Percentiles rank a stretch among this genome's conserved stretches.
phyloP scores from a whole-genome alignment of 75 land plant genomes.

The Sequoia sempervirens region DNA sequence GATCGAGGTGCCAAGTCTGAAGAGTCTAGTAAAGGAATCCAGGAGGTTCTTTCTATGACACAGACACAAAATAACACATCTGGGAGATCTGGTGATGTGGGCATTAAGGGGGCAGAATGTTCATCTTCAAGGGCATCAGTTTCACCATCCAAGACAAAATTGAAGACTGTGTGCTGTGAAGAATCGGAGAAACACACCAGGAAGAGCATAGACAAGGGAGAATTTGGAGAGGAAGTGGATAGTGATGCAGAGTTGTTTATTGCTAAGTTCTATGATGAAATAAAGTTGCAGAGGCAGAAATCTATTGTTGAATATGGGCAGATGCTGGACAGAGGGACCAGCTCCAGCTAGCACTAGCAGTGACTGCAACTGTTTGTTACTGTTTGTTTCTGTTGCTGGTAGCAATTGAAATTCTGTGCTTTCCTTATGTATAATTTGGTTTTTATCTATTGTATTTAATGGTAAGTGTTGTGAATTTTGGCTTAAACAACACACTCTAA shows the following conservation, averaged over 20 bases:
- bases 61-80: not conserved
- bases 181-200: not conserved
- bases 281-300: slow-evolving; percentile 6
- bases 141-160: not conserved
- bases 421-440: too few species aligned
- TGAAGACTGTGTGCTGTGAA: not conserved
- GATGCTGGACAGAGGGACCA: not conserved
- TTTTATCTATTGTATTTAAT: too few species aligned
- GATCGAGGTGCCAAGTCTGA: not conserved
- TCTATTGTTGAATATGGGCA: not conserved
- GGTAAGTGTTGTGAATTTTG: too few species aligned
- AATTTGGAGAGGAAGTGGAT: not conserved
- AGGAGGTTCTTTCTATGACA: not conserved
- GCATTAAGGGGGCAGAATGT: not conserved
- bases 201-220: not conserved
- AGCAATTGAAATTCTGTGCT: too few species aligned
- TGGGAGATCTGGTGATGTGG: not conserved
- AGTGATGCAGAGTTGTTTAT: not conserved
- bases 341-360: not conserved
- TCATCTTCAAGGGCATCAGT: not conserved
- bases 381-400: too few species aligned
- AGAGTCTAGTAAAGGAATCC: not conserved
- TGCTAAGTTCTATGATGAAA: slow-evolving; percentile 1
- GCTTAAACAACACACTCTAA: too few species aligned
- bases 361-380: too few species aligned